Conservation (phyloP, 441 rosid species). For the Aquilaria agallochum region DNA sequence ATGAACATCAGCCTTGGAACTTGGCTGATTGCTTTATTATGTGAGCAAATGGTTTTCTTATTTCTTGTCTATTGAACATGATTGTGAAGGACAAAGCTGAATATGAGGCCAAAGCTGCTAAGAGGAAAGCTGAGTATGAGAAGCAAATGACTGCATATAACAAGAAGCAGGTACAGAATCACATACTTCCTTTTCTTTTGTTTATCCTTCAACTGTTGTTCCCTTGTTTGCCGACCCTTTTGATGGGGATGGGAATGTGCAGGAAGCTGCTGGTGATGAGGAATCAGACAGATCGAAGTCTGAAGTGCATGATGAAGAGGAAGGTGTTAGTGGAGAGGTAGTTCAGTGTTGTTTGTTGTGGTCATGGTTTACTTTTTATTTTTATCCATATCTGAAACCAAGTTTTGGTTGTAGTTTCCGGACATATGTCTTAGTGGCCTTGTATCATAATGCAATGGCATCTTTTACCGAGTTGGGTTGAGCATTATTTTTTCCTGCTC, state of each 20-base stretch:
- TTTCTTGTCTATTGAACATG: neutral
- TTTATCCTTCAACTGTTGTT: neutral
- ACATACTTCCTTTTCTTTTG: neutral
- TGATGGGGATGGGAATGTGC: slow-evolving; percentile 7
- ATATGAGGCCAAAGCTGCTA: slow-evolving; percentile 56
- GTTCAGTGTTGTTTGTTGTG: neutral
- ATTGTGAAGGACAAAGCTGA: slow-evolving; percentile 52
- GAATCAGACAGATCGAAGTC: slow-evolving; percentile 49
- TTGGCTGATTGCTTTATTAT: neutral
- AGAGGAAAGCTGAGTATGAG: slow-evolving; percentile 53
- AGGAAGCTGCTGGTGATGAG: slow-evolving; percentile 41
- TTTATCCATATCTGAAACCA: neutral
- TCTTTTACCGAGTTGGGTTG: too few relatives aligned
- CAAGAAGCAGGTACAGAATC: slow-evolving; percentile 43
- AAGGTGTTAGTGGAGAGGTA: slow-evolving; percentile 45
- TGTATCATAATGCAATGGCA: neutral
- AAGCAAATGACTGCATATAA: slow-evolving; percentile 57
- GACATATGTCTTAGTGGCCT: neutral
- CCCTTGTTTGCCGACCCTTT: slow-evolving; percentile 10
- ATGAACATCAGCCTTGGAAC: neutral
- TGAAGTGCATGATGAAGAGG: slow-evolving; percentile 56
- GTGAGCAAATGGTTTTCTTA: too few relatives aligned
- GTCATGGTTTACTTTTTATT: neutral
- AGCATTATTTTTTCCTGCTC: too few relatives aligned
- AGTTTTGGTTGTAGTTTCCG: neutral